Percentiles rank a stretch among this genome's conserved stretches.
Conservation (phyloP, 1,284 basidiomycete genomes). For the Cryptococcus jaspeensis region DNA sequence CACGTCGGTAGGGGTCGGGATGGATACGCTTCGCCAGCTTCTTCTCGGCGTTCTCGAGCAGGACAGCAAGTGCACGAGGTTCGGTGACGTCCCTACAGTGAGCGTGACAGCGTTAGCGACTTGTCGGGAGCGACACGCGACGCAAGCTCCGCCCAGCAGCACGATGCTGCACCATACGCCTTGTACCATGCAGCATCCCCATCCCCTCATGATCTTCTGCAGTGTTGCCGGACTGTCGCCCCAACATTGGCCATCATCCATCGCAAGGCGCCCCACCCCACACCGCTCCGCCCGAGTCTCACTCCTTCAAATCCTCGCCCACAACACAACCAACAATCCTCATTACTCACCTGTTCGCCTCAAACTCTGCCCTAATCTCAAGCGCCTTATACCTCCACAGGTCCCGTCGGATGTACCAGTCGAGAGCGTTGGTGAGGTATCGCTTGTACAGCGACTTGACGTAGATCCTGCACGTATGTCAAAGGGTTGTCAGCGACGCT, state of each 20-base stretch:
- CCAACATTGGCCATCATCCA: neutral
- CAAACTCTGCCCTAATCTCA: constrained; percentile 86
- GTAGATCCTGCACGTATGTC: constrained; percentile 60
- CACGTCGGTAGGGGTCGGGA: constrained; percentile 90
- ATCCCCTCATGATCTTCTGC: neutral
- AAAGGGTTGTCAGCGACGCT: neutral
- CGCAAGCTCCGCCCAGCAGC: neutral
- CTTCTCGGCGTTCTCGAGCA: constrained; percentile 79
- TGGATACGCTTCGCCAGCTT: constrained; percentile 67
- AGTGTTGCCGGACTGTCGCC: neutral
- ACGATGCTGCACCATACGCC: neutral
- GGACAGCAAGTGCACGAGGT: constrained; percentile 75
- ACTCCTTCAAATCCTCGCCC: neutral
- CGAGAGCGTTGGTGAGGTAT: constrained; percentile 75
- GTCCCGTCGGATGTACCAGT: constrained; percentile 84
- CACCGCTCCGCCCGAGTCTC: neutral
- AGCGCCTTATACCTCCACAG: constrained; percentile 80
- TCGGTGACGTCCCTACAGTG: constrained; percentile 72
- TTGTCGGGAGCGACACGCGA: no score
- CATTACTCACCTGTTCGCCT: constrained; percentile 73
- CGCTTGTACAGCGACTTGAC: constrained; percentile 91
- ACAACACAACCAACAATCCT: neutral
- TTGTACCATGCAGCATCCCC: neutral
- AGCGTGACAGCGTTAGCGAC: neutral
- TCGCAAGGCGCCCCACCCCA: neutral